Evolutionary conservation across 2,329 filamentous ascomycete species (phyloP), one percentile per base, ranked within the genome.

Genomic region (Fusarium sacchari): DNA sequence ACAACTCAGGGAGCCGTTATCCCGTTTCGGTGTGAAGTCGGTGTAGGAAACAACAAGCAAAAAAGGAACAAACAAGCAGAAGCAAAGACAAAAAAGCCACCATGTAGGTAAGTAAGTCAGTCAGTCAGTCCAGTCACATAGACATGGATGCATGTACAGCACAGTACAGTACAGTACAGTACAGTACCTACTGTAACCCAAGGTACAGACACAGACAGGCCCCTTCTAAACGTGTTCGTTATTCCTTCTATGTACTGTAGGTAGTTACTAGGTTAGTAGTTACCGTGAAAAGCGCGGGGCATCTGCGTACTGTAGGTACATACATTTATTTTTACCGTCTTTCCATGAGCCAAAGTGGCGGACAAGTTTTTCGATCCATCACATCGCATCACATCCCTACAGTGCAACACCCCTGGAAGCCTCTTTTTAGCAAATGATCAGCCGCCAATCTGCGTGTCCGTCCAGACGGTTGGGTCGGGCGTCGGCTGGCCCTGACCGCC

Each of bases 21-120:
- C 60, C 71, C 66, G 67, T 69, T 80, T 79, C 78, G 78, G 77
- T 78, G 74, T 80, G 78, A 80, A 80, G 78, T 80, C 78, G 78
- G 78, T 80, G 78, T 44, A 34, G 39, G 26, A 49, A 49, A 58
- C 32, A 69, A 74, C 61, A 70, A 46, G 37, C 50, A 53, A 61
- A 63, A 63, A 60, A 44, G 40, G 32, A 60, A 60, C 46, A 53
- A 40, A 20, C 42, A 71, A 42, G 56, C 68, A 67, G 68, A 73
- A 64, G 74, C 65, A 73, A 72, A 70, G 50, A 42, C 72, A 67
- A 58, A 34, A 39, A 55, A 49, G 60, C 67, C 52, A 73, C 53
- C 37, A 24, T 28, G 36, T 20, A n/a, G n/a, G n/a, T n/a, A n/a
- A n/a, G n/a, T n/a, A n/a, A n/a, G n/a, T n/a, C n/a, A n/a, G n/a